Percentiles rank a stretch among this genome's conserved stretches.
Evolutionary conservation across 371 early-diverging fungal genomes (phyloP).

Genomic region (Mortierella sp.): DNA sequence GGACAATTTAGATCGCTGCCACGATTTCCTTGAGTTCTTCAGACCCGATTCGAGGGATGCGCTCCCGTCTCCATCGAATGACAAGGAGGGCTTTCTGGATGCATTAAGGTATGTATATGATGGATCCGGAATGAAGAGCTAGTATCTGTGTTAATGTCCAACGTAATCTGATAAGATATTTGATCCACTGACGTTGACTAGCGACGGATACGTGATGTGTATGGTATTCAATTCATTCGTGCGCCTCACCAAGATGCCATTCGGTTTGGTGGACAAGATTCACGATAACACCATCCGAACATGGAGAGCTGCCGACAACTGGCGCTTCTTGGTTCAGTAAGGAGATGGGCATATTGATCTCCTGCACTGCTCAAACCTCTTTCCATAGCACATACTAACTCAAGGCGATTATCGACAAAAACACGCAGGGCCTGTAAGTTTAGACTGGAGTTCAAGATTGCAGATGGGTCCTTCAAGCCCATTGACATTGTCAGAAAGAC

Average conservation of each 20-base stretch:
- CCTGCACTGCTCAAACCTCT: conserved; percentile 1
- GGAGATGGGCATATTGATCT: conserved; percentile 13
- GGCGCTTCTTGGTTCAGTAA: conserved; percentile 73
- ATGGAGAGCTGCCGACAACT: conserved; percentile 71
- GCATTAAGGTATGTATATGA: conserved; percentile 24
- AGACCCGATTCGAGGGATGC: conserved; percentile 22
- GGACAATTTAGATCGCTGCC: conserved; percentile 36
- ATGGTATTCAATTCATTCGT: conserved; percentile 67
- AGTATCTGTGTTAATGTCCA: no score
- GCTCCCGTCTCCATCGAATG: conserved; percentile 26
- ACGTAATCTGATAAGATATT: no score
- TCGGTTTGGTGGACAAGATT: conserved; percentile 70
- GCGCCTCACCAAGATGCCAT: conserved; percentile 67
- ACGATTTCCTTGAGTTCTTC: conserved; percentile 48
- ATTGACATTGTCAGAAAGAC: conserved; percentile 68
- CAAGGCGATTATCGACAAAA: background rate
- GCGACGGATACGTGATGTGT: conserved; percentile 68
- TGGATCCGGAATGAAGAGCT: background rate
- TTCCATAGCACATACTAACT: background rate
- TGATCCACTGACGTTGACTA: conserved; percentile 27
- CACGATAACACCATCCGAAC: conserved; percentile 70
- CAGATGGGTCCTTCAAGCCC: conserved; percentile 60
- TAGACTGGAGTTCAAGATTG: conserved; percentile 65
- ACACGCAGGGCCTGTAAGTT: conserved; percentile 68
- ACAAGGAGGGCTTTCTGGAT: conserved; percentile 27